phyloP scores from a whole-genome alignment of 73 alveolate species.

The Paramecium octaurelia region DNA sequence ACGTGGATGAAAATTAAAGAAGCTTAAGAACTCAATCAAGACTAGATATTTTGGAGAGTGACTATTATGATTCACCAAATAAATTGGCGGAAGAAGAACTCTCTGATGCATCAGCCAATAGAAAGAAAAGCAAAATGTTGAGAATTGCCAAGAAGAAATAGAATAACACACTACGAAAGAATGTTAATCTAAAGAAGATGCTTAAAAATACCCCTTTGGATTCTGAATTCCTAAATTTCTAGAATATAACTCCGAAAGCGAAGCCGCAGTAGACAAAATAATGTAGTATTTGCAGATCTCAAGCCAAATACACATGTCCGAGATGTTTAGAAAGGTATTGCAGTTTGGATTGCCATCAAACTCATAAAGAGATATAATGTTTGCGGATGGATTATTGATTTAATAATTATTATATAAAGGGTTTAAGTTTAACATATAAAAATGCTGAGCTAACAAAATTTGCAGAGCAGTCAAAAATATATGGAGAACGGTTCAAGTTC shows the following conservation, averaged over 20 bases:
- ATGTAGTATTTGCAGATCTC: background rate
- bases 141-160: background rate
- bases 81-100: conserved; percentile 20
- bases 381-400: conserved; percentile 25
- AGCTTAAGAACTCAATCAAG: background rate
- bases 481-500: background rate
- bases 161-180: background rate
- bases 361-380: background rate
- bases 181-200: background rate
- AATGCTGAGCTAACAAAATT: background rate
- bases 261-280: background rate
- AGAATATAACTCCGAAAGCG: background rate
- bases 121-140: background rate
- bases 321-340: background rate
- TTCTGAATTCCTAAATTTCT: background rate
- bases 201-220: background rate
- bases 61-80: conserved; percentile 15
- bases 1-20: background rate
- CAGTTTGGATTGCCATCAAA: background rate
- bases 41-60: background rate
- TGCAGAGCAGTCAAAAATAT: background rate
- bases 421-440: background rate
- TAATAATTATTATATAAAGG: background rate
- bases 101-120: background rate
- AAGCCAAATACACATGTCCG: background rate